Evolutionary conservation across 2,329 filamentous ascomycete genomes (phyloP).

Genomic region (Nemania abortiva): DNA sequence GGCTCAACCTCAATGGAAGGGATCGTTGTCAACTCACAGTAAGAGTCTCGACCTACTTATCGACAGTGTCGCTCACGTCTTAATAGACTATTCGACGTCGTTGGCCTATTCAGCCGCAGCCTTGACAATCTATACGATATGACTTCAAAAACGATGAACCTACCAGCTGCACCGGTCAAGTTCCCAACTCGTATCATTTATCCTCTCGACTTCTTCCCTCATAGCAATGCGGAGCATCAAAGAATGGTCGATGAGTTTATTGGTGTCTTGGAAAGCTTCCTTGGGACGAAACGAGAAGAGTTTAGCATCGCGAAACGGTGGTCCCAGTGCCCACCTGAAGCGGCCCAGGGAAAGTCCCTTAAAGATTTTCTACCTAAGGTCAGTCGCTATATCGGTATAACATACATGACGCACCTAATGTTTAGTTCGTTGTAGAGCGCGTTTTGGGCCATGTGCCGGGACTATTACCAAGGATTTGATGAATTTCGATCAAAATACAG

Average conservation of each 20-base stretch:
- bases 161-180: not conserved
- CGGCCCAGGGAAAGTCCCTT: not conserved
- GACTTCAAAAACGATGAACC: not conserved
- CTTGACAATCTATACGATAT: not conserved
- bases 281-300: not conserved
- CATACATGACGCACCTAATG: not conserved
- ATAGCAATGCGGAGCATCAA: not conserved
- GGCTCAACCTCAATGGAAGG: not conserved
- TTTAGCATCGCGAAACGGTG: not conserved
- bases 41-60: not conserved
- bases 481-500: not conserved
- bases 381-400: not conserved
- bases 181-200: not conserved
- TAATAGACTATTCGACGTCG: not conserved
- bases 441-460: not conserved
- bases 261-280: not conserved
- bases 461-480: not conserved
- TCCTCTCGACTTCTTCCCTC: not conserved
- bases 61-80: not conserved
- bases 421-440: not conserved
- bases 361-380: not conserved
- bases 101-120: not conserved
- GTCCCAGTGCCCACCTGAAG: not conserved
- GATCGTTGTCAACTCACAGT: not conserved
- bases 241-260: not conserved